Conservation (phyloP, 202 grass and related monocot species). For the Dendrocalamus latiflorus region DNA sequence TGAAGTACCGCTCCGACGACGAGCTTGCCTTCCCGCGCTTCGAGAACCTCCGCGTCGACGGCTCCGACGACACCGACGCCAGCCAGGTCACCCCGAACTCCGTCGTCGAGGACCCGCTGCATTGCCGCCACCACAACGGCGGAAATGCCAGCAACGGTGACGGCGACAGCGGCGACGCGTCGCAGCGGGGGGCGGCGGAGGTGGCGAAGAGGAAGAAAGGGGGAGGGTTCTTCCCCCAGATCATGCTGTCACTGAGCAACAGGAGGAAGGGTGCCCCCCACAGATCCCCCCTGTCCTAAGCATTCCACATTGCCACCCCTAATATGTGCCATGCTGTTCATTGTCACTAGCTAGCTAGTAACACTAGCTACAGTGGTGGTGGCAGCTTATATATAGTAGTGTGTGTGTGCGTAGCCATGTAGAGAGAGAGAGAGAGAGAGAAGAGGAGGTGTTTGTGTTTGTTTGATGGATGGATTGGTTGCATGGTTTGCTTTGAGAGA, state of each 20-base stretch:
- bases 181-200: not conserved
- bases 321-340: constrained; percentile 17
- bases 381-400: constrained; percentile 16
- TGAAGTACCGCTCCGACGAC: constrained; percentile 39
- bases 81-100: constrained; percentile 39
- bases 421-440: constrained; percentile 40
- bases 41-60: constrained; percentile 66
- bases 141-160: constrained; percentile 26
- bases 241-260: constrained; percentile 55
- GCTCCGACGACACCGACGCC: constrained; percentile 19
- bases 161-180: not conserved
- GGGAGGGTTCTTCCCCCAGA: constrained; percentile 63
- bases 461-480: not conserved
- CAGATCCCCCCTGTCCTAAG: constrained; percentile 70
- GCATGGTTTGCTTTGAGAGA: constrained; percentile 9
- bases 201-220: constrained; percentile 60
- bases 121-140: not conserved
- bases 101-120: constrained; percentile 46
- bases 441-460: too few species aligned
- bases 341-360: constrained; percentile 22
- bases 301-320: not conserved
- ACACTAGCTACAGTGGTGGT: not conserved
- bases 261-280: constrained; percentile 95
- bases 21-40: constrained; percentile 49
- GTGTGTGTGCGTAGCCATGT: constrained; percentile 55